Conservation (phyloP, 305 asterid genomes). For the Ilex paraguariensis region DNA sequence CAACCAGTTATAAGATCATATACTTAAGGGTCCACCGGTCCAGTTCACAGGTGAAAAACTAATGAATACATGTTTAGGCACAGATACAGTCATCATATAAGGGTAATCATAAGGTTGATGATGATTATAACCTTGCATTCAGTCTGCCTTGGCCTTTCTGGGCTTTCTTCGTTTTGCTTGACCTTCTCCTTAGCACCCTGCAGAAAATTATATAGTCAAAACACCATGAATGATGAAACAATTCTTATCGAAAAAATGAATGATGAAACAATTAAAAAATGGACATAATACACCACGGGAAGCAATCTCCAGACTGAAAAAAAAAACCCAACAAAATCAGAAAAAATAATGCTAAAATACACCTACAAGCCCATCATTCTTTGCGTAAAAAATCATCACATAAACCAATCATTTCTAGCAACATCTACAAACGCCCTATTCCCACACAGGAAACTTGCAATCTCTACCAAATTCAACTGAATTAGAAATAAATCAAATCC, state of each 20-base stretch:
- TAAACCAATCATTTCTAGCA: too few relatives aligned
- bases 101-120: neutral
- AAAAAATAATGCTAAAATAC: neutral
- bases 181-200: constrained; percentile 30
- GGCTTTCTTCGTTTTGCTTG: constrained; percentile 28
- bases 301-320: neutral
- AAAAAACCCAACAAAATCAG: neutral
- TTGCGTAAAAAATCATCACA: neutral
- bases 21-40: neutral
- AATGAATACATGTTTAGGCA: neutral
- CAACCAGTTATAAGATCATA: neutral
- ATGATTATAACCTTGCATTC: constrained; percentile 43
- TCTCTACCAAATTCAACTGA: neutral
- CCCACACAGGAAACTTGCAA: too few relatives aligned
- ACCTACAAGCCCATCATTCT: neutral
- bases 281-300: neutral
- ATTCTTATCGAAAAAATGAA: neutral
- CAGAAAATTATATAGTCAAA: neutral
- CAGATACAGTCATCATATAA: neutral
- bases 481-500: neutral
- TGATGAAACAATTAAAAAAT: neutral
- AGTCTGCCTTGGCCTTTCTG: constrained; percentile 30
- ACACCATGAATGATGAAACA: neutral
- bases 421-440: too few relatives aligned
- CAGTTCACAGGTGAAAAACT: neutral